Evolutionary conservation across 164 flowering plant genomes (phyloP), one percentile per base, ranked within the genome.

Genomic region (Vitis riparia): DNA sequence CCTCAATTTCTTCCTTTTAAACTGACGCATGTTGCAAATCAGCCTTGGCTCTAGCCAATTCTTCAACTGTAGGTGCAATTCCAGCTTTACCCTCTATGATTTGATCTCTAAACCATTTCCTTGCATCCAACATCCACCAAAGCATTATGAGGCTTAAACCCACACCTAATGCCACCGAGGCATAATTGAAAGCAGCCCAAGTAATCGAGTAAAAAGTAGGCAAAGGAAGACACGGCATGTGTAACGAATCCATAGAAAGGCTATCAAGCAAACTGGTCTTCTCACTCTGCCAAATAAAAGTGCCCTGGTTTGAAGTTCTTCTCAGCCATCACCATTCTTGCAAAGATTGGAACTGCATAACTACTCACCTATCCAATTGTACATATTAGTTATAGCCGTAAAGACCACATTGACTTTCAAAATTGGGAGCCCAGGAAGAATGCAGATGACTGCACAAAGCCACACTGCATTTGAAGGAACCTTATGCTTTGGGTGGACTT

Each of bases 351-450:
- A 51, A 88, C 85, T 5, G 92, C 95, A 67, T 90, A 88, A 0
- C 92, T 90, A 14, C 95, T 92, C 15, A 90, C 92, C 95, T 91
- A 90, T 11, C 95, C 94, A 1, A 89, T 78, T 10, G 91, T 88
- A 53, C 88, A 80, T 69, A 89, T 80, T 14, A 58, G 87, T 88
- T 69, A 84, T 88, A 23, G 91, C 91, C 0, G 84, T 86, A 80
- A 89, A 89, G 19, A 88, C 86, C 12, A 86, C 91, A 50, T 88
- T 87, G 8, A 85, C 77, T 70, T 87, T 87, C 68, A 88, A 62
- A 12, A 86, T 90, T 15, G 95, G 91, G 10, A 90, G 84, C 11
- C 95, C 92, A 16, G 85, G 87, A 61, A 90, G 79, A 71, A 87
- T 84, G 81, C 87, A 84, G 66, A 90, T 79, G 67, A 87, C 85